These are phyloP conservation scores for Lachnellula willkommii DNA, from an alignment of 2,329 filamentous ascomycete genomes.

Conservation along the genomic window DNA sequence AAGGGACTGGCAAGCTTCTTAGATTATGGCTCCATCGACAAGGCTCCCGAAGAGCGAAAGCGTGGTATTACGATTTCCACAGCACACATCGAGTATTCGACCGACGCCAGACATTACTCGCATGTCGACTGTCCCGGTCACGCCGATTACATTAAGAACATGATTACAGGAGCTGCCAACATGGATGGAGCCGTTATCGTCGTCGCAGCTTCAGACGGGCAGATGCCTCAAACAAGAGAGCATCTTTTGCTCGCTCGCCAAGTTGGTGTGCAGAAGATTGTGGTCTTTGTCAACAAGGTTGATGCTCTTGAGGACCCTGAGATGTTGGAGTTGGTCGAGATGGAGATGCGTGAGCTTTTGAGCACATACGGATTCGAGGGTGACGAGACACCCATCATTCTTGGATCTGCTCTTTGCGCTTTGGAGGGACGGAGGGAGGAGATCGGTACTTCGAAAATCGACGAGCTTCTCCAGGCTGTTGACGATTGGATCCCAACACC, in stretches of 20 bases:
- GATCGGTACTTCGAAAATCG: slow-evolving; percentile 81
- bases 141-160: slow-evolving; percentile 99
- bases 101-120: slow-evolving; percentile 91
- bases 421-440: slow-evolving; percentile 82
- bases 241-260: slow-evolving; percentile 96
- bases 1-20: slow-evolving; percentile 93
- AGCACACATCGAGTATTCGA: slow-evolving; percentile 97
- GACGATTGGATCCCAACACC: slow-evolving; percentile 97
- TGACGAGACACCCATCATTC: slow-evolving; percentile 93
- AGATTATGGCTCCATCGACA: slow-evolving; percentile 97
- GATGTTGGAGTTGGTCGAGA: slow-evolving; percentile 99
- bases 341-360: slow-evolving; percentile 99
- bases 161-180: slow-evolving; percentile 99
- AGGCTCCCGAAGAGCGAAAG: slow-evolving; percentile 98
- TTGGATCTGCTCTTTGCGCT: slow-evolving; percentile 94
- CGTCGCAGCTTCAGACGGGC: slow-evolving; percentile 94
- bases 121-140: slow-evolving; percentile 99
- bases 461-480: slow-evolving; percentile 83
- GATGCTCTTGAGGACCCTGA: slow-evolving; percentile 96
- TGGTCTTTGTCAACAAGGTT: slow-evolving; percentile 99
- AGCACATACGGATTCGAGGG: slow-evolving; percentile 93
- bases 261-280: slow-evolving; percentile 95
- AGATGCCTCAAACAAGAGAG: slow-evolving; percentile 99
- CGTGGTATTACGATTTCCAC: slow-evolving; percentile 99
- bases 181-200: slow-evolving; percentile 99